Evolutionary conservation across 2,329 filamentous ascomycete species (phyloP), one percentile per base, ranked within the genome.

Genomic region (Camillea tinctor): DNA sequence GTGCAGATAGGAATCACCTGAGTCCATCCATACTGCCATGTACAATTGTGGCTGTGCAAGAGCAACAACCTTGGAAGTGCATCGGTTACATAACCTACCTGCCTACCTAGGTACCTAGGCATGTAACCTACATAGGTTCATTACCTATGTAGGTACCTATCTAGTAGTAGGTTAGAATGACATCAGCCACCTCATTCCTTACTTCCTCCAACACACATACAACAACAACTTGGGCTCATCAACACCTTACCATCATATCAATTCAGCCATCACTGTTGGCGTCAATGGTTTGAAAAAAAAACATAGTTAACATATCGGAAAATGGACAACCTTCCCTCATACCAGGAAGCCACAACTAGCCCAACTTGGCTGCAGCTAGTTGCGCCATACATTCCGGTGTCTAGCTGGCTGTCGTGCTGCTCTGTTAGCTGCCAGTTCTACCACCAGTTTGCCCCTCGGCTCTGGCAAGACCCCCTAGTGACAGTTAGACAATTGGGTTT

Each of bases 381-480:
- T 13, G 80, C 77, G 6, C 77, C 80, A 1, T 80, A 79, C 63
- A 64, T 84, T 52, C 66, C 71, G 1, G 64, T 75, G 50, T 59
- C 66, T 5, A 77, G 82, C 66, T 81, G 81, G 64, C 66, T 73
- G 22, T 70, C 71, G 7, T 77, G 85, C 50, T 84, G 81, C 66
- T 77, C 78, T 44, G 83, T 86, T 9, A 79, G 75, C 53, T 72
- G 66, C 49, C 77, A 74, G 9, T 84, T 83, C 65, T 78, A 81
- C 73, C 58, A 65, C 50, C 71, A 78, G 20, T 86, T 87, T 66
- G 79, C 79, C 4, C 81, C 82, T 20, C 77, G 75, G 4, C 71
- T 86, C 19, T 87, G 84, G 84, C 74, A 74, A 61, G 79, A 85
- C 66, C 76, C 83, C 11, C 68, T 85, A 19, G 66, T 72, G 19